Percentiles rank a stretch among this genome's conserved stretches.
phyloP scores from a whole-genome alignment of 805 yeast genomes.

The Candida dendrica region DNA sequence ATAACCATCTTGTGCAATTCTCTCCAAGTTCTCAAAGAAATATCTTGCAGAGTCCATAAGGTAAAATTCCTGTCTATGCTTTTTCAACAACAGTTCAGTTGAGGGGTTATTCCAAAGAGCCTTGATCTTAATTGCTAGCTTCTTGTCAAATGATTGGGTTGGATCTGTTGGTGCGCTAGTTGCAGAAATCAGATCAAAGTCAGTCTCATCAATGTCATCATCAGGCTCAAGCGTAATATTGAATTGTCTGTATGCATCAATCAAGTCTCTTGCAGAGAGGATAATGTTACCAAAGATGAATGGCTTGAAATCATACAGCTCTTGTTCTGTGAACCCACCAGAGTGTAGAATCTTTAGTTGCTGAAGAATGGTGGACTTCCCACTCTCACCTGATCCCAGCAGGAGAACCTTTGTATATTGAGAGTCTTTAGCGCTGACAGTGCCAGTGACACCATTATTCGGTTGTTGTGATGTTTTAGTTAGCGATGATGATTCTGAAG shows the following conservation, averaged over 20 bases:
- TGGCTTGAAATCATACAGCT: constrained; percentile 65
- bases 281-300: constrained; percentile 71
- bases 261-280: constrained; percentile 67
- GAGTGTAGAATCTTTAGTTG: constrained; percentile 35
- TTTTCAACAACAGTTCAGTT: constrained; percentile 49
- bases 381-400: constrained; percentile 71
- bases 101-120: constrained; percentile 50
- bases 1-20: constrained; percentile 56
- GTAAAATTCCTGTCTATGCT: constrained; percentile 64
- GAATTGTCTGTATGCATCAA: constrained; percentile 57
- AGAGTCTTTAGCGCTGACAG: constrained; percentile 16
- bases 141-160: constrained; percentile 42
- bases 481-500: constrained; percentile 12
- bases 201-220: constrained; percentile 24
- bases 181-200: constrained; percentile 14
- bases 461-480: constrained; percentile 1
- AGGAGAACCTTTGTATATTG: constrained; percentile 61
- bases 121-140: constrained; percentile 40
- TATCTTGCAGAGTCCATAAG: constrained; percentile 80
- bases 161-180: constrained; percentile 41
- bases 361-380: constrained; percentile 39
- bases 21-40: constrained; percentile 58
- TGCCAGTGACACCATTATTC: background rate
- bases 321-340: constrained; percentile 42
- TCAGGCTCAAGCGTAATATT: constrained; percentile 24